Percentiles rank a stretch among this genome's conserved stretches.
These are phyloP conservation scores for Hydnomerulius pinastri DNA, from an alignment of 768 basidiomycete species.

Conservation along the genomic window DNA sequence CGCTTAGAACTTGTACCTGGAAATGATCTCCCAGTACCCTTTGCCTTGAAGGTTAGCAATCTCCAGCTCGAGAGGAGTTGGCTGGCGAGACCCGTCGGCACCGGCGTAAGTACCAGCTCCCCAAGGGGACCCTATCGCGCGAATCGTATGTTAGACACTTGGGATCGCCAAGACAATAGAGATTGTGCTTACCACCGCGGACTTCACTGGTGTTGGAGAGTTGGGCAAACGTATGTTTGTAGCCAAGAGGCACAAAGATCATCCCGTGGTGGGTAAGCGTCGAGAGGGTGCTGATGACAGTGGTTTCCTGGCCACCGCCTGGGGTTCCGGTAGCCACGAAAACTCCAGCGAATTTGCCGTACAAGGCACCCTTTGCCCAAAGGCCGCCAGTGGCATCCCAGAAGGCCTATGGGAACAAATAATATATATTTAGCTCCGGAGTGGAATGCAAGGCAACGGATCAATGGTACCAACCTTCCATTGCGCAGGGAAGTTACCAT, in stretches of 20 bases:
- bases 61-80: conserved; percentile 50
- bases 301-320: conserved; percentile 81
- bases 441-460: not conserved
- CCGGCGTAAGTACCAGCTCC: conserved; percentile 69
- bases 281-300: conserved; percentile 51
- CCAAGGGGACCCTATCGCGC: conserved; percentile 63
- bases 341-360: conserved; percentile 73
- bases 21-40: conserved; percentile 50
- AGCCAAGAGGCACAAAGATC: conserved; percentile 72
- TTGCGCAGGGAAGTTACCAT: conserved; percentile 78
- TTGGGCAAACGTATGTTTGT: conserved; percentile 47
- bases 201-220: conserved; percentile 47
- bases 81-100: conserved; percentile 46
- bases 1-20: conserved; percentile 34
- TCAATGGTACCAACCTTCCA: conserved; percentile 56
- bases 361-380: conserved; percentile 59
- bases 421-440: conserved; percentile 7
- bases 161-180: not conserved
- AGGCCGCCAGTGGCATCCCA: conserved; percentile 75
- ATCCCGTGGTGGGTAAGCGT: conserved; percentile 75
- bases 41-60: conserved; percentile 55
- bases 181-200: conserved; percentile 53
- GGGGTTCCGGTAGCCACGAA: conserved; percentile 75
- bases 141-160: not conserved
- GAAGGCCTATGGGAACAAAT: conserved; percentile 47